These are phyloP conservation scores for Phaeosphaeriaceae sp. DNA, from an alignment of 2,329 filamentous ascomycete genomes.

Conservation along the genomic window DNA sequence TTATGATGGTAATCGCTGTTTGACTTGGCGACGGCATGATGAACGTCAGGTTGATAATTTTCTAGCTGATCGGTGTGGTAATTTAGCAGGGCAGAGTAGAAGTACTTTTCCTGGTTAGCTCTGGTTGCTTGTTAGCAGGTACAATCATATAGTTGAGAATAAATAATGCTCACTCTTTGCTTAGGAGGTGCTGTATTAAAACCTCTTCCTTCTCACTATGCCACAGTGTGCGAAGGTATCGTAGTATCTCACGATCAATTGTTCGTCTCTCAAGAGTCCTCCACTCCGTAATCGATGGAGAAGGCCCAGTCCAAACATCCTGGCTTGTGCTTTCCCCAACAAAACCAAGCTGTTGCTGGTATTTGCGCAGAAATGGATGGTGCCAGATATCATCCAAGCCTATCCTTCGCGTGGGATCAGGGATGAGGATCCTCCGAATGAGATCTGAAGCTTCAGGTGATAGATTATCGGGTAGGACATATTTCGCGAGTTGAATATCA, in stretches of 20 bases:
- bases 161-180: conserved; percentile 47
- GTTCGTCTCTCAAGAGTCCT: conserved; percentile 67
- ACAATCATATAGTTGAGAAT: background rate
- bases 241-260: conserved; percentile 80
- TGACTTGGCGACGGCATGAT: conserved; percentile 72
- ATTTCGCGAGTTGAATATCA: conserved; percentile 58
- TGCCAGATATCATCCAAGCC: conserved; percentile 81
- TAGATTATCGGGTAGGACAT: conserved; percentile 57
- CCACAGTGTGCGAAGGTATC: conserved; percentile 89
- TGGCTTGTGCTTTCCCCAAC: conserved; percentile 61
- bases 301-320: conserved; percentile 60
- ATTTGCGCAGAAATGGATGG: conserved; percentile 85
- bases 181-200: conserved; percentile 70
- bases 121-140: conserved; percentile 51
- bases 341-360: conserved; percentile 73
- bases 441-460: conserved; percentile 76
- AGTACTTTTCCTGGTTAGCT: conserved; percentile 88
- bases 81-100: conserved; percentile 83
- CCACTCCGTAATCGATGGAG: conserved; percentile 66
- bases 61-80: conserved; percentile 86
- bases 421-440: conserved; percentile 77
- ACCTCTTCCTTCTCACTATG: conserved; percentile 79
- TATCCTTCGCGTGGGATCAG: conserved; percentile 80
- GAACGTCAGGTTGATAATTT: conserved; percentile 76
- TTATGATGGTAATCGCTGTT: conserved; percentile 81